Base-by-base conservation (phyloP, 805 yeast genomes). In the Suhomyces pyralidae region DNA sequence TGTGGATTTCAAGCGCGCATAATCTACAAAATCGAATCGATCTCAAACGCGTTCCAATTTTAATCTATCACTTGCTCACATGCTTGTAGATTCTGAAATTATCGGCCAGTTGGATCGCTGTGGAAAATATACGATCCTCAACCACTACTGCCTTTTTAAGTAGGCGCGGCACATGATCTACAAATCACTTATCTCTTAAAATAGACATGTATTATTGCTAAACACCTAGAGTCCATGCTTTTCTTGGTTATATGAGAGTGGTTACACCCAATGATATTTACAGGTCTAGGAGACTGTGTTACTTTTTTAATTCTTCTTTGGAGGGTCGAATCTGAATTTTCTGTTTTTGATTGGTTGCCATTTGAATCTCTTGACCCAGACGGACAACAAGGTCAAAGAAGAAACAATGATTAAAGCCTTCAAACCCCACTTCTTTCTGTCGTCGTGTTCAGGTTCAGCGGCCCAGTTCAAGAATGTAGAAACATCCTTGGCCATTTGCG, bases 401-500 rank as follows among this genome's bases (percentile, higher is more conserved):
- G 96, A 84, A 57, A 86, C 70, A 58, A 91, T 81, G 65, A 92
- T 79, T 61, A 94, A 68, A 50, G 97, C 97, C 82, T 94, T 94
- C 73, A 90, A 79, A 79, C 99, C 99, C 74, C 87, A 81, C 79
- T 87, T 90, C 86, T 94, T 94, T 81, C 99, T 88, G 71, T 91
- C 97, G 67, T 94, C 99, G 66, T 88, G 97, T 80, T 94, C 99
- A 57, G 99, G 99, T 79, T 91, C 97, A 54, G 97, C 79, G 60
- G 97, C 90, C 99, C 99, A 94, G 83, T 92, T 88, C 74, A 94
- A 85, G 87, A 94, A 94, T 50, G 90, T 85, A 58, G 90, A 78
- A 53, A 94, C 99, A 75, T 94, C 99, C 82, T 94, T 94, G 62
- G 99, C 99, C 98, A 93, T 92, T 81, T 94, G 99, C 53, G 98